Conservation (phyloP, 345 rosid species). For the Streptanthus diversifolius region DNA sequence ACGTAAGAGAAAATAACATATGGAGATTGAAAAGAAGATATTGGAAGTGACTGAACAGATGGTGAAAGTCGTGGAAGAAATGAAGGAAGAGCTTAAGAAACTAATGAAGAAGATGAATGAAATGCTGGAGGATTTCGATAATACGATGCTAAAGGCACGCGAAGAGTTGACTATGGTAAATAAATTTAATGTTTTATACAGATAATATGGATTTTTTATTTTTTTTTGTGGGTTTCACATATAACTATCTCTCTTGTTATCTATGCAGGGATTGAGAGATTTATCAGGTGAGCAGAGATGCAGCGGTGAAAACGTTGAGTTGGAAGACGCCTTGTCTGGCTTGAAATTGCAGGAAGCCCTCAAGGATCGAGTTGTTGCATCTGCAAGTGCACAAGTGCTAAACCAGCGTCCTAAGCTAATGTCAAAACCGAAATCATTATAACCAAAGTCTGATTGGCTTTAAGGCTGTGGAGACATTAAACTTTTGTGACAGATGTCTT, state of each 20-base stretch:
- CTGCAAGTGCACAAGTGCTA: background rate
- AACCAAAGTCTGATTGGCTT: too few relatives aligned
- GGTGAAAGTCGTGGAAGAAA: background rate
- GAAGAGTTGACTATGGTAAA: background rate
- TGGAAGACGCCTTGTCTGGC: background rate
- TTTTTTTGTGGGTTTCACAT: background rate
- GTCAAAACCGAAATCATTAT: background rate
- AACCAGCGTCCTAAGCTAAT: background rate
- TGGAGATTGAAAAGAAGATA: background rate
- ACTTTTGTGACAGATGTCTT: too few relatives aligned
- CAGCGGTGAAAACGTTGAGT: background rate
- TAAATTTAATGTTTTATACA: background rate
- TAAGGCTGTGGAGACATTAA: too few relatives aligned
- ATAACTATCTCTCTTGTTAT: background rate
- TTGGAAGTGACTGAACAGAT: background rate
- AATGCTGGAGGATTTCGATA: background rate
- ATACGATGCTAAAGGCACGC: background rate
- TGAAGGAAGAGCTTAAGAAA: background rate
- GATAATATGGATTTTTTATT: background rate
- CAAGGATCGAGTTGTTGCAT: background rate
- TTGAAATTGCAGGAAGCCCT: background rate
- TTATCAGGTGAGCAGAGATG: background rate
- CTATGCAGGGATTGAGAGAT: background rate
- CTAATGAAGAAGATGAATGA: background rate
- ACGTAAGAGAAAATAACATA: background rate